A percentile compares a stretch with the other conserved stretches of the same genome.
phyloP scores from a whole-genome alignment of 345 rosid genomes.

The Salix exigua region DNA sequence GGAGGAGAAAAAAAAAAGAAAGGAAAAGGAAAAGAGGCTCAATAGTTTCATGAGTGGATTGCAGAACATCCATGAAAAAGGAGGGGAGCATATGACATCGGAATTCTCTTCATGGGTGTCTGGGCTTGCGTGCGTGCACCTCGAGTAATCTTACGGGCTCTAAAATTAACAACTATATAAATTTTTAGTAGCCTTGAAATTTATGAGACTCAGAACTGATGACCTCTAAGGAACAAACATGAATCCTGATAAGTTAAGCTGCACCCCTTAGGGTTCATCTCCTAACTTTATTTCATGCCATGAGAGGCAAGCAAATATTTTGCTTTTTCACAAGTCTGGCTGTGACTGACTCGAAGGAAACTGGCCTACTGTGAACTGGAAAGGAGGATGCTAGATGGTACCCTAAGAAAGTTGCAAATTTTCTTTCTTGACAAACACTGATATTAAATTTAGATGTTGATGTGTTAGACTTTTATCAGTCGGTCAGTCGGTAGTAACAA shows the following conservation, averaged over 20 bases:
- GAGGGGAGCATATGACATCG: neutral
- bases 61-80: neutral
- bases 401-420: neutral
- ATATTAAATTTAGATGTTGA: neutral
- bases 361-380: neutral
- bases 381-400: neutral
- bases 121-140: accelerated
- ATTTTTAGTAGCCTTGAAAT: accelerated
- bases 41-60: neutral
- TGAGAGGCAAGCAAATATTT: neutral
- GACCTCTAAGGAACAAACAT: no score
- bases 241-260: no score
- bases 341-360: neutral
- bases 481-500: neutral
- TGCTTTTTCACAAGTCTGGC: neutral
- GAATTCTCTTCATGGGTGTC: neutral
- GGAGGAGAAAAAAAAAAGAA: neutral
- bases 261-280: no score
- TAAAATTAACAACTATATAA: no score
- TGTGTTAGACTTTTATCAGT: neutral
- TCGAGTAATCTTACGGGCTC: accelerated
- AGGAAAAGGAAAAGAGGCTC: neutral
- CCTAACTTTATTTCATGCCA: neutral
- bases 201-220: no score
- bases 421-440: neutral